Evolutionary conservation across 2,329 filamentous ascomycete genomes (phyloP), one percentile per base, ranked within the genome.

Genomic region (Penicillium sp.): DNA sequence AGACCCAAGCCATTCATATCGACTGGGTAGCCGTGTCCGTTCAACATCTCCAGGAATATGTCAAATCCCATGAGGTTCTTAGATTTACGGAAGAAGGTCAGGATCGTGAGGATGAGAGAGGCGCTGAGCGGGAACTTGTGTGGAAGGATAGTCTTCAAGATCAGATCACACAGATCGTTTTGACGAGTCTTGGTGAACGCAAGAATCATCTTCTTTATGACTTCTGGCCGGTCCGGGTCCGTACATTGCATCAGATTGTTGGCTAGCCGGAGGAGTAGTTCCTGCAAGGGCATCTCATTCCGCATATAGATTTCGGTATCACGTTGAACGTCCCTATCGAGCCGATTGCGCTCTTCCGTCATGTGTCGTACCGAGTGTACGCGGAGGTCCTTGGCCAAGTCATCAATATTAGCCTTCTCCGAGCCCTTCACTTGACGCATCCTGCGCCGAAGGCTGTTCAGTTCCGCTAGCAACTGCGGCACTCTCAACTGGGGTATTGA

Each of bases 21-120:
- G 8, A 67, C 59, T 7, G 65, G 60, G 38, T 66, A 69, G 2
- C 62, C 60, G 28, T 65, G 55, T 3, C 67, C 69, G 29, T 62
- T 60, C 9, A 72, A 53, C 60, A 67, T 66, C 35, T 64, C 56
- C 29, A 72, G 50, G 44, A 72, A 70, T 19, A 65, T 48, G 43
- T 72, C 69, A 34, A 72, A 72, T 15, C 62, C 61, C 35, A 64
- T 66, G 4, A 72, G 60, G 35, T 72, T 68, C 46, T 68, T 69
- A 2, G 66, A 62, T 51, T 69, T 72, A 38, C 65, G 66, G 51
- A 63, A 71, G 48, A 65, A 70, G 12, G 60, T 62, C 24, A 72
- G 28, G 6, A 69, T 68, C 0, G 67, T 58, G 34, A 68, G 58
- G 24, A 72, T 67, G 19, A 71, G 55, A 2, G 69, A 62, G 3